Evolutionary conservation across 305 asterid genomes (phyloP).

Genomic region (Solanum hybrid): DNA sequence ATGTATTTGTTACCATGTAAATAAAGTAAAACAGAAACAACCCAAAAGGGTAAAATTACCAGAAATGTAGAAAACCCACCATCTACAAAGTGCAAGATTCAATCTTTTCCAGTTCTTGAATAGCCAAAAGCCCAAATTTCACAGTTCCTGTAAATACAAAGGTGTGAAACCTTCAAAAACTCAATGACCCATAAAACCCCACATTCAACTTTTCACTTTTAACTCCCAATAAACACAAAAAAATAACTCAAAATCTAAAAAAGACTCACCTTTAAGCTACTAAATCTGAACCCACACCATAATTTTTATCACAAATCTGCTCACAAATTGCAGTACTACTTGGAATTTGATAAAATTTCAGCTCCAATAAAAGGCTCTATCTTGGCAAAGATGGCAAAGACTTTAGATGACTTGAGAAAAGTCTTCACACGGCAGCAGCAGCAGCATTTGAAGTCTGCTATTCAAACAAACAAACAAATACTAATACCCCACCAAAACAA

Average conservation of each 20-base stretch:
- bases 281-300: slow-evolving; percentile 4
- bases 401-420: not conserved
- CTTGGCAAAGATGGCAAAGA: not conserved
- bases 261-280: slow-evolving; percentile 13
- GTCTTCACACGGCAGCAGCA: not conserved
- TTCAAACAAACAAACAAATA: not conserved
- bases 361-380: not conserved
- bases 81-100: not conserved
- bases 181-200: not conserved
- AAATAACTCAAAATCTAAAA: not conserved
- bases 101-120: slow-evolving; percentile 4
- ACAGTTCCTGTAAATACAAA: not conserved
- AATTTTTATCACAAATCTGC: not conserved
- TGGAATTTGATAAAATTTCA: not conserved
- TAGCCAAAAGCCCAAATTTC: not conserved
- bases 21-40: not conserved
- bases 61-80: slow-evolving; percentile 1
- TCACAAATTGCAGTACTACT: not conserved
- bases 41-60: not conserved
- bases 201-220: not conserved
- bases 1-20: not conserved
- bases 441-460: not conserved
- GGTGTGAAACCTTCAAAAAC: not conserved
- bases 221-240: not conserved
- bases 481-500: not conserved